phyloP scores from a whole-genome alignment of 108 stramenopile genomes.

The Asterionellopsis glacialis region DNA sequence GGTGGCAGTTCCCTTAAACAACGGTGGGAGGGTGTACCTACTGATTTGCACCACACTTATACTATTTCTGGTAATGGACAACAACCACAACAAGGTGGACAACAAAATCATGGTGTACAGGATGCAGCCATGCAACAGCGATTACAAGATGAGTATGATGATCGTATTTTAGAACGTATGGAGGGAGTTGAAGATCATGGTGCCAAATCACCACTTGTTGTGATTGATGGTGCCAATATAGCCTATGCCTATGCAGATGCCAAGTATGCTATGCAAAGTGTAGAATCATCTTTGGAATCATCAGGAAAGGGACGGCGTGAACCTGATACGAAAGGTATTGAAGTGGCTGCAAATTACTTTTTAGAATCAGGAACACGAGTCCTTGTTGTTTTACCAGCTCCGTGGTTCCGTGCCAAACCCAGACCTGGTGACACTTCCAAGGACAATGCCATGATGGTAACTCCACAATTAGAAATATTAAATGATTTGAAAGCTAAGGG shows the following conservation, averaged over 20 bases:
- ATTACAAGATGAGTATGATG: neutral
- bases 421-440: conserved; percentile 17
- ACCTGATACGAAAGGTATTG: conserved; percentile 60
- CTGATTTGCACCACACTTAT: too few species aligned
- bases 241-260: conserved; percentile 76
- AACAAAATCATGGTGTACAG: too few species aligned
- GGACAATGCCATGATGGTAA: conserved; percentile 46
- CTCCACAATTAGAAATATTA: conserved; percentile 54
- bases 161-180: conserved; percentile 43
- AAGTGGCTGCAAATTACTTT: conserved; percentile 63
- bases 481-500: conserved; percentile 38
- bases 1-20: too few species aligned
- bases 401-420: conserved; percentile 58
- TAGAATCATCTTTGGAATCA: neutral
- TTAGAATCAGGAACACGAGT: conserved; percentile 51
- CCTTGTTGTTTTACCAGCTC: conserved; percentile 66
- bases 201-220: conserved; percentile 56
- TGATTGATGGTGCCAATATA: conserved; percentile 83
- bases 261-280: conserved; percentile 12
- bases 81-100: too few species aligned
- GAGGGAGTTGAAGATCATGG: conserved; percentile 43
- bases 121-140: too few species aligned
- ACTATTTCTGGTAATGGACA: too few species aligned
- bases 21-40: too few species aligned
- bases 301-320: conserved; percentile 14